Evolutionary conservation across 2,329 filamentous ascomycete species (phyloP), one percentile per base, ranked within the genome.

Genomic region (Fusarium sp.): DNA sequence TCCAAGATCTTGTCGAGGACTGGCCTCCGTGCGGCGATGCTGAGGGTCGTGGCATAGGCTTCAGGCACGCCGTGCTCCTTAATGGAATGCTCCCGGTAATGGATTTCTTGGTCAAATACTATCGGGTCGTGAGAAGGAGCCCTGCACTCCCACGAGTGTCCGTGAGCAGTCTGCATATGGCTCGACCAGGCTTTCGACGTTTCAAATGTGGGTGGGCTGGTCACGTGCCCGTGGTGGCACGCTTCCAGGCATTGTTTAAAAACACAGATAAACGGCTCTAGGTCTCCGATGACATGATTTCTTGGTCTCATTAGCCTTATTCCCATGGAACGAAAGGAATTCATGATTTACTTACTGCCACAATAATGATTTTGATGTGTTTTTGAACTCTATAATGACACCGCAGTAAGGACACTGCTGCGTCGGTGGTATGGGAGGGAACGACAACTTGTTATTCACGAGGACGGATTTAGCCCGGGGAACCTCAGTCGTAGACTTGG

Each of bases 321-420:
- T 30, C 3, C 1, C 9, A 40, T 3, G 14, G 6, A 32, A 39
- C 3, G 11, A 21, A 17, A 17, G 12, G 23, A 20, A 9, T 45
- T 9, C 2, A 9, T 1, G 15, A 24, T 50, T 3, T 32, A 0
- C 47, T 50, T 50, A 42, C 48, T 42, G 48, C 48, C 48, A 51
- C 10, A 42, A 1, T 3, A 11, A 32, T 7, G 36, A 32, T 11
- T 17, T 42, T 32, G 24, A 1, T 4, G 23, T 6, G 1, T 38
- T 38, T 23, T 39, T 48, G 1, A 48, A 54, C 17, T 54, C 43
- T 3, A 54, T 19, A 11, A 48, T 54, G 7, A 40, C 51, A 5
- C 51, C 51, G 12, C 51, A 54, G 8, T 54, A 54, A 12, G 43
- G 34, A 14, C 43, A 54, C n/a, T 54, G 32, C 7, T 24, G 26